These are phyloP conservation scores for Populus ilicifolia DNA, from an alignment of 345 rosid genomes.

Conservation along the genomic window DNA sequence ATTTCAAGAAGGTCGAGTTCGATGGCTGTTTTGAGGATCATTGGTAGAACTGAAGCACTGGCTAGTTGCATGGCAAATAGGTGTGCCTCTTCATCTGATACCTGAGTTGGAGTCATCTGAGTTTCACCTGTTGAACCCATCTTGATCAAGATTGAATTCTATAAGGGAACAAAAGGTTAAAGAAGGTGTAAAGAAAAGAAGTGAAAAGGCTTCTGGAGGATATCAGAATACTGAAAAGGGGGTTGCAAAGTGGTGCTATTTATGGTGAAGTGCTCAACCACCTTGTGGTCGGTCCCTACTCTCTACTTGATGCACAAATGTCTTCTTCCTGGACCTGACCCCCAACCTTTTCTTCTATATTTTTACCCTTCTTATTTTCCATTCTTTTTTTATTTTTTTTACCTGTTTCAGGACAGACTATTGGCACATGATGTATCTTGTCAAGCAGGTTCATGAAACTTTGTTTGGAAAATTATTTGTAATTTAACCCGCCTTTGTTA, in stretches of 20 bases:
- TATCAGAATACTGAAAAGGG: not conserved
- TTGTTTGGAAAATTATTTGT: too few species aligned
- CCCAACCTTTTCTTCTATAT: too few species aligned
- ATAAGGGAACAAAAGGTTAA: not conserved
- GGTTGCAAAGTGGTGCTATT: not conserved
- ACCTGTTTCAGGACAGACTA: too few species aligned
- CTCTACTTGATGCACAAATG: too few species aligned
- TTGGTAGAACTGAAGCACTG: slow-evolving; percentile 74
- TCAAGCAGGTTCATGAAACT: too few species aligned
- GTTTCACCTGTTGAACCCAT: slow-evolving; percentile 70
- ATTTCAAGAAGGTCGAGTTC: slow-evolving; percentile 88
- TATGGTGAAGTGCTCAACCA: not conserved
- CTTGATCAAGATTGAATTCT: not conserved
- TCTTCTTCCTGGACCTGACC: too few species aligned
- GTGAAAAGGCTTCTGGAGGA: not conserved
- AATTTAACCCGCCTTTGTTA: too few species aligned
- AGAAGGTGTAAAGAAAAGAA: not conserved
- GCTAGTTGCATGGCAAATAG: slow-evolving; percentile 71
- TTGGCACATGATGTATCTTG: too few species aligned
- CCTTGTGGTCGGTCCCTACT: not conserved
- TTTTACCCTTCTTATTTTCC: too few species aligned
- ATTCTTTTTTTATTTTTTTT: too few species aligned
- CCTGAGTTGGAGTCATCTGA: slow-evolving; percentile 63
- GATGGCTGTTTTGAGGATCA: slow-evolving; percentile 80
- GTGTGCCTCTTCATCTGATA: slow-evolving; percentile 69